Percentiles rank a stretch among this genome's conserved stretches.
phyloP scores from a whole-genome alignment of 176 grass and related monocot species.

The Melocanna baccifera region DNA sequence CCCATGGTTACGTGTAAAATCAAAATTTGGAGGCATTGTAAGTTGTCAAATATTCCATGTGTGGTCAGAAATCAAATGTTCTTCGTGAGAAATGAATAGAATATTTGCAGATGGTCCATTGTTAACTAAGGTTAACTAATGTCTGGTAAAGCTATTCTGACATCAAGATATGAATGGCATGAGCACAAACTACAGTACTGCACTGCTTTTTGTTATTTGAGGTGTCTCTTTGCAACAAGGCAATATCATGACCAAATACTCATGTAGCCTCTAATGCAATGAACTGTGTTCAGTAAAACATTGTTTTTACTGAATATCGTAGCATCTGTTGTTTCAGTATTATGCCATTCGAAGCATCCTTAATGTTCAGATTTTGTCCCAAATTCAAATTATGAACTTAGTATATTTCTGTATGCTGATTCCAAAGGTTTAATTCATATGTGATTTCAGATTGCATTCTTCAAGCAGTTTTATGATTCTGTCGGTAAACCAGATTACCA shows the following conservation, averaged over 20 bases:
- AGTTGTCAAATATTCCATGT: not conserved
- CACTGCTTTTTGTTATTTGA: not conserved
- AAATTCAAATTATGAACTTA: conserved; percentile 5
- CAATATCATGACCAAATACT: conserved; percentile 10
- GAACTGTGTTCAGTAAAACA: conserved; percentile 3
- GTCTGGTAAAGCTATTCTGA: conserved; percentile 10
- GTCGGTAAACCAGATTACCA: conserved; percentile 69
- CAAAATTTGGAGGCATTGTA: not conserved
- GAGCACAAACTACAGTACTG: not conserved
- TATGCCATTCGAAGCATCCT: not conserved
- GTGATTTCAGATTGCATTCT: conserved; percentile 57
- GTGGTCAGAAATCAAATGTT: not conserved
- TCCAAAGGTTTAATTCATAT: not conserved
- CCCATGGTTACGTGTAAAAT: not conserved
- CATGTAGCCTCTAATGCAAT: conserved; percentile 1
- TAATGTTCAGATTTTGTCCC: not conserved
- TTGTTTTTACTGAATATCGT: not conserved
- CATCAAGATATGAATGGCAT: not conserved
- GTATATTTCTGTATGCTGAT: not conserved
- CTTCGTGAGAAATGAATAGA: not conserved
- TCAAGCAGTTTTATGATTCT: conserved; percentile 72
- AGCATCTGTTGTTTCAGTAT: not conserved
- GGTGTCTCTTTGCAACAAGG: not conserved
- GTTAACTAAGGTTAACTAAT: not conserved
- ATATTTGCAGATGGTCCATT: not conserved